Percentiles rank a stretch among this genome's conserved stretches.
Evolutionary conservation across 2,329 filamentous ascomycete species (phyloP).

Genomic region (Leptosphaerulina australis): DNA sequence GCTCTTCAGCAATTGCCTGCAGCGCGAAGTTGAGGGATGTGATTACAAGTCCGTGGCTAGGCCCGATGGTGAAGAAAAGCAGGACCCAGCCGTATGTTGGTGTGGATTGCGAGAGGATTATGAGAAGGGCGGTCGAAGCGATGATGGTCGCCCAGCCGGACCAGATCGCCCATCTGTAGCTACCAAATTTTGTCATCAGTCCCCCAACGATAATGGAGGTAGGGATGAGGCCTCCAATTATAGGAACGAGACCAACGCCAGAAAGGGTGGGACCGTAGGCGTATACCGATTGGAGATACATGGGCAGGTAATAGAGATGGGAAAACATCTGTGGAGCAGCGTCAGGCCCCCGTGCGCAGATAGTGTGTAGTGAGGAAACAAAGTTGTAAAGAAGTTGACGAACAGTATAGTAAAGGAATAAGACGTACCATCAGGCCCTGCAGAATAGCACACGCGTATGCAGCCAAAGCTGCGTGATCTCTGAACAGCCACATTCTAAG

Average conservation of each 20-base stretch:
- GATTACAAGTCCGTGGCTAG: conserved; percentile 70
- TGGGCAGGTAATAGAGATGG: conserved; percentile 54
- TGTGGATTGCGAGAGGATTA: conserved; percentile 58
- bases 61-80: conserved; percentile 64
- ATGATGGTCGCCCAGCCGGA: conserved; percentile 66
- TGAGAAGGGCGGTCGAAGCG: conserved; percentile 63
- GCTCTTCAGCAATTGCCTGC: conserved; percentile 64
- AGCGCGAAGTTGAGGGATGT: conserved; percentile 67
- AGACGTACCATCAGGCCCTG: no score
- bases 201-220: conserved; percentile 62
- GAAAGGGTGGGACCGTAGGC: conserved; percentile 47
- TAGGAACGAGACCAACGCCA: conserved; percentile 50
- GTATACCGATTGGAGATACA: conserved; percentile 53
- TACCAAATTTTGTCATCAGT: conserved; percentile 60
- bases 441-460: no score
- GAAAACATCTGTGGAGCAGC: no score
- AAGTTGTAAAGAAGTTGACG: no score
- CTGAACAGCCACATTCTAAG: no score
- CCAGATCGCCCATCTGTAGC: conserved; percentile 67
- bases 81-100: conserved; percentile 63
- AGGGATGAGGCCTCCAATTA: conserved; percentile 65
- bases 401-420: no score
- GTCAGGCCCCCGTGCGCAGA: no score
- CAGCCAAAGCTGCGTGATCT: no score
- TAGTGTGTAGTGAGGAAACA: no score